Base-by-base conservation (phyloP, 495 filamentous ascomycete genomes). In the Aspergillus sparsus region DNA sequence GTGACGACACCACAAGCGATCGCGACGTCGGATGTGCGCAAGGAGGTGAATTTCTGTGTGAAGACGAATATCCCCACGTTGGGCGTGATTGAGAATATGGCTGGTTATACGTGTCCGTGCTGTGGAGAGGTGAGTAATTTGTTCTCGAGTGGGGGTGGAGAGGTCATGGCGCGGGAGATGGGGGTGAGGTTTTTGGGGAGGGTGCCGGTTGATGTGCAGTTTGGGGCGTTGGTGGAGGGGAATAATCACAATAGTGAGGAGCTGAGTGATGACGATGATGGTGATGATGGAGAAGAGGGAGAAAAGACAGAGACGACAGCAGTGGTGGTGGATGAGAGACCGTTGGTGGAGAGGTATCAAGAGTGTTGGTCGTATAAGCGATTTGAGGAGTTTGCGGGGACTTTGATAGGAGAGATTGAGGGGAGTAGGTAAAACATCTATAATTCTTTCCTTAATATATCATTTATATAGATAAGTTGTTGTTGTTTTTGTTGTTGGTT, bases 51-150 rank as follows among this genome's bases (percentile, higher is more conserved):
- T 68, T 98, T 98, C 68, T 98, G 94, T 72, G 78, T 76, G 27
- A 97, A 97, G 78, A 92, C 89, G 7, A 85, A 85, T 16, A 85
- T 98, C 42, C 76, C 83, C 11, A 85, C 96, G 16, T 78, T 97
- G 35, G 94, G 94, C 0, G 92, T 98, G 3, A 81, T 98, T 39
- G 94, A 98, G 78, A 98, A 98, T 73, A 98, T 98, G 95, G 88
- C 88, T 31, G 94, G 94, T 2, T 98, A 93, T 74, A 89, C 96
- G 55, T 98, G 94, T 74, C 93, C 93, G 36, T 91, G 92, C 68
- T 98, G 94, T 75, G 89, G 88, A 63, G 91, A 95, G 73, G 91
- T 92, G 72, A 96, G 90, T 45, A 90, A 98, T 76, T 76, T 98
- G 56, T 98, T 98, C 69, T 88, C 86, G 50, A 91, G 85, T 53